A percentile compares a stretch with the other conserved stretches of the same genome.
phyloP scores from a whole-genome alignment of 2,329 filamentous ascomycete species.

The Lojkania enalia region DNA sequence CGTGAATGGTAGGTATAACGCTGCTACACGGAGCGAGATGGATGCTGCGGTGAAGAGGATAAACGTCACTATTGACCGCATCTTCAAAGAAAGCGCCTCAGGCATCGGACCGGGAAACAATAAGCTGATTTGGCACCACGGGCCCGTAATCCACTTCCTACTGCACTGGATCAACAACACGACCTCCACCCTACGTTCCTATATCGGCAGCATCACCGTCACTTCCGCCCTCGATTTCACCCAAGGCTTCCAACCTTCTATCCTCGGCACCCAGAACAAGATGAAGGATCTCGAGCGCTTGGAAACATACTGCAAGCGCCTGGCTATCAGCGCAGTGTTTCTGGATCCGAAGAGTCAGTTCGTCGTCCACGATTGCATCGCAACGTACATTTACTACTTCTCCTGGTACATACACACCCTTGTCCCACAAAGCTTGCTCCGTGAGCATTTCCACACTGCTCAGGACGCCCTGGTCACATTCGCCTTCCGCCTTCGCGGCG shows the following conservation, averaged over 20 bases:
- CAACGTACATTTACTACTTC: constrained; percentile 37
- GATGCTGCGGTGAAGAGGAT: constrained; percentile 28
- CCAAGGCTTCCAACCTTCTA: constrained; percentile 23
- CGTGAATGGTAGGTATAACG: constrained; percentile 3
- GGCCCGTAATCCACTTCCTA: constrained; percentile 31
- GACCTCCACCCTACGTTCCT: constrained; percentile 22
- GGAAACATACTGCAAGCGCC: constrained; percentile 25
- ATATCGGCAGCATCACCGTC: constrained; percentile 29
- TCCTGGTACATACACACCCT: constrained; percentile 37
- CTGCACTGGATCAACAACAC: constrained; percentile 36
- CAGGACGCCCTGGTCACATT: constrained; percentile 36
- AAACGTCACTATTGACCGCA: constrained; percentile 26
- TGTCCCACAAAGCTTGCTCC: constrained; percentile 23
- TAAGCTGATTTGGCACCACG: constrained; percentile 41
- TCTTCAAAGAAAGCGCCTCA: constrained; percentile 18
- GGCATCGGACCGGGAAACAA: constrained; percentile 9
- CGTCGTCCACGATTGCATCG: constrained; percentile 25
- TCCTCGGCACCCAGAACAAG: constrained; percentile 25
- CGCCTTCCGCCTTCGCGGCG: constrained; percentile 30
- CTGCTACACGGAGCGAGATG: constrained; percentile 9
- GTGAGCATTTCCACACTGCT: constrained; percentile 27
- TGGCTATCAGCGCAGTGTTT: constrained; percentile 33
- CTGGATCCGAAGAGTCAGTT: constrained; percentile 30
- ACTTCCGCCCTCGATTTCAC: constrained; percentile 26
- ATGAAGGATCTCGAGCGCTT: constrained; percentile 26